Evolutionary conservation across 305 asterid species (phyloP), one percentile per base, ranked within the genome.

Genomic region (Rubia tinctorum): DNA sequence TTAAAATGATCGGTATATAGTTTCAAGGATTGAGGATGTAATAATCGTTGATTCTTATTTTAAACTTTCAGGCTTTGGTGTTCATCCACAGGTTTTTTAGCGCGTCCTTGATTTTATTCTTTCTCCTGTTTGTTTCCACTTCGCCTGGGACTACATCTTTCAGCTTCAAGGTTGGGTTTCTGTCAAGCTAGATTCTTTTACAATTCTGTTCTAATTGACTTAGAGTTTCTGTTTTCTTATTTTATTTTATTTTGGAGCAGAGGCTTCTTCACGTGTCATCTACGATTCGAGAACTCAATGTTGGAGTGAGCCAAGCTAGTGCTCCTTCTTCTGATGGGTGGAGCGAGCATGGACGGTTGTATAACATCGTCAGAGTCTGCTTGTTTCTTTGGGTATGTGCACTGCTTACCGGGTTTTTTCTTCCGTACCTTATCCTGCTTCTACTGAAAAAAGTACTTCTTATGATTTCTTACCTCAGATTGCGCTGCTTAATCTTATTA

Each of bases 401-500:
- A 7, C 80, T 73, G 23, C 75, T 78, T 75, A 53, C 10, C n/a
- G n/a, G n/a, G n/a, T n/a, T n/a, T n/a, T n/a, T n/a, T n/a, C n/a
- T n/a, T n/a, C n/a, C n/a, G n/a, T n/a, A n/a, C n/a, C 14, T 65
- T 65, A 47, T 39, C 17, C 34, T 22, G 47, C 51, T n/a, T 47
- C 69, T 42, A 39, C 60, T 61, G 27, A 25, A 62, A 39, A 49
- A 69, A 34, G 60, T 60, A 77, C 43, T 66, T 75, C 51, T 76
- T 11, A 75, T 53, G 39, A 49, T 23, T 73, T 82, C 68, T 69
- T 71, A 68, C 80, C 75, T 40, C 89, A 95, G 99, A 89, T 95
- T 86, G 96, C 97, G 53, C 83, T 95, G 79, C 98, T 95, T 80
- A 95, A 95, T 85, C 96, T 95, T 76, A 89, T 95, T 71, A 95